These are phyloP conservation scores for Globisporangium okanoganense DNA, from an alignment of 352 stramenopile genomes.

Conservation along the genomic window DNA sequence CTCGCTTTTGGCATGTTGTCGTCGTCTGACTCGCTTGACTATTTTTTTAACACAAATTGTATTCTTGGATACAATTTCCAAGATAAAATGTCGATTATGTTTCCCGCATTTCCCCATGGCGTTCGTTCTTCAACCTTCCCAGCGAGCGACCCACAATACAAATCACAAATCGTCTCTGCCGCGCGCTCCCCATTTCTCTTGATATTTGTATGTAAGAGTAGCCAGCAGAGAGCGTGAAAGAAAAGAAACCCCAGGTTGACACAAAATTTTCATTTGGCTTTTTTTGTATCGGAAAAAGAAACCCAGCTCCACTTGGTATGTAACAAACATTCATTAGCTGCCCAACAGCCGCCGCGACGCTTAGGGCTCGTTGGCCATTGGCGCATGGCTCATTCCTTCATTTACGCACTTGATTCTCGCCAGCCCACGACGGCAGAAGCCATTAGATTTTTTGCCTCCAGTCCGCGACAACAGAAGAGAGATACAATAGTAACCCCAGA, in stretches of 20 bases:
- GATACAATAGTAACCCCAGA: not conserved
- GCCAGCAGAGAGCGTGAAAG: slow-evolving; percentile 4
- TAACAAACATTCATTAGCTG: slow-evolving; percentile 5
- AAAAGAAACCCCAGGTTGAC: not conserved
- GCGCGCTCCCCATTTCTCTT: not conserved
- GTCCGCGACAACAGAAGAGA: slow-evolving; percentile 1
- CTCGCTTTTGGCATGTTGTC: too few relatives aligned
- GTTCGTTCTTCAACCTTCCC: slow-evolving; percentile 11
- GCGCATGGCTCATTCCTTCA: not conserved
- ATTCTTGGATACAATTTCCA: not conserved
- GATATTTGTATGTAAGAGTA: not conserved
- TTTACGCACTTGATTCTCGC: not conserved
- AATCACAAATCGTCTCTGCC: not conserved
- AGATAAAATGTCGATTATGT: not conserved
- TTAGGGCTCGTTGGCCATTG: slow-evolving; percentile 5
- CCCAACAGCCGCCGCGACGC: not conserved
- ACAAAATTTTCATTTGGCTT: not conserved
- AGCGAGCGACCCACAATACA: not conserved
- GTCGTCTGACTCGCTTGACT: not conserved
- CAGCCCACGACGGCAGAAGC: not conserved
- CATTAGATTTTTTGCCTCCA: slow-evolving; percentile 8
- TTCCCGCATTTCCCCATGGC: not conserved
- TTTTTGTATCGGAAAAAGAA: not conserved
- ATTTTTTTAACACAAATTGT: not conserved
- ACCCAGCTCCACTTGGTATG: not conserved